Base-by-base conservation (phyloP, 306 rosid species). In the Gleditsia sinensis region DNA sequence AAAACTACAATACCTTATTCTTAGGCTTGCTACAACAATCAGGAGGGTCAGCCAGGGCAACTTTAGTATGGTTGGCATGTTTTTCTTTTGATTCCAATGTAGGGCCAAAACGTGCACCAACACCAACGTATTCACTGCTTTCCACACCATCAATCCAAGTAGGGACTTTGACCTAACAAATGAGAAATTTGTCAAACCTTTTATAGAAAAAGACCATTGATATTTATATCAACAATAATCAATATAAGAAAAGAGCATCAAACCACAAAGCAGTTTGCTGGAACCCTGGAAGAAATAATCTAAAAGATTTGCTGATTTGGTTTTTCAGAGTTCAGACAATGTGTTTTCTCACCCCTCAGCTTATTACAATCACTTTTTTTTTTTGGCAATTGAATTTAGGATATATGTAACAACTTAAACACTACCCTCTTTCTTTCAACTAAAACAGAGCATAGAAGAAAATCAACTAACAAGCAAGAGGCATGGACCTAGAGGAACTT, bases 61-160 rank as follows among this genome's bases (percentile, higher is more conserved):
- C 95, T 84, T 74, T 86, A 20, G 91, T 94, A 81, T 81, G 88
- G 80, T 81, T 94, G 49, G 97, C 98, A 79, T 24, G 95, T 67
- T 83, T 91, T 82, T 90, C 93, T 88, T 92, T 88, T 2, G 97
- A 91, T 75, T 91, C 98, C 85, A 94, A 78, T 1, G 93, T 86
- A 9, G 86, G 88, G 57, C 97, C 97, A 80, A 94, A 94, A 71
- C 98, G 86, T 66, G 98, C 98, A 27, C 98, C 98, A 49, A 94
- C 89, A 55, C 98, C 98, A 71, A 94, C 98, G 77, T 84, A 91
- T 75, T 88, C 96, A 53, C n/a, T 32, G 16, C 34, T 75, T 75
- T 90, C 92, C 46, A 86, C 63, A 45, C 87, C 86, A 34, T 90
- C 64, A 74, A 94, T 71, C 95, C 83, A 87, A 68, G 86, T 92